Evolutionary conservation across 805 yeast species (phyloP).

Genomic region (Wickerhamiella musiphila): DNA sequence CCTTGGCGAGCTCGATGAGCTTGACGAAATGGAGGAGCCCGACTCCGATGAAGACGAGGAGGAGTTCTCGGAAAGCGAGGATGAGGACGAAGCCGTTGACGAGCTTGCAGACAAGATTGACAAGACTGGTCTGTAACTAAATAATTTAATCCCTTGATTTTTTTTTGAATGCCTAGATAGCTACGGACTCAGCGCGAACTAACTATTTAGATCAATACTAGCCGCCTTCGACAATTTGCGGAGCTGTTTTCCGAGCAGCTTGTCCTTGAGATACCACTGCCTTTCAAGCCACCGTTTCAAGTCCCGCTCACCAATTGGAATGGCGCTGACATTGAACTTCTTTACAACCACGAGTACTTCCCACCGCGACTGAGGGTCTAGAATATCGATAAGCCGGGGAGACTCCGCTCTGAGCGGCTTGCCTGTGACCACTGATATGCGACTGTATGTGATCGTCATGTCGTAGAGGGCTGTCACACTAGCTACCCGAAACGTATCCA

Average conservation of each 20-base stretch:
- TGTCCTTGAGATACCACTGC: conserved; percentile 58
- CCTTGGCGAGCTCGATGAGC: conserved; percentile 71
- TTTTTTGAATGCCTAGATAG: not conserved
- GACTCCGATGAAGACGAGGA: conserved; percentile 54
- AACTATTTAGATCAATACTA: not conserved
- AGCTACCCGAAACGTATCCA: conserved; percentile 14
- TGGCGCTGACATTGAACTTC: conserved; percentile 3
- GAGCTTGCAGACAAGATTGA: conserved; percentile 42
- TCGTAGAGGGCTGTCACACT: conserved; percentile 29
- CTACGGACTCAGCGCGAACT: not conserved
- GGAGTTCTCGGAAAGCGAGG: conserved; percentile 44
- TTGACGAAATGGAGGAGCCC: conserved; percentile 87
- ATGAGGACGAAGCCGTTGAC: conserved; percentile 36
- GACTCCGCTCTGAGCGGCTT: conserved; percentile 1
- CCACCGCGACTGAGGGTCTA: conserved; percentile 9
- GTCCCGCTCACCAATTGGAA: conserved; percentile 12
- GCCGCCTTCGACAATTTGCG: not conserved
- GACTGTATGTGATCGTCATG: conserved; percentile 32
- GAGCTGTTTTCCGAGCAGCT: conserved; percentile 20
- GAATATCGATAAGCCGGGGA: conserved; percentile 6
- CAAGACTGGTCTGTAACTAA: conserved; percentile 17
- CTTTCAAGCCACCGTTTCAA: conserved; percentile 54
- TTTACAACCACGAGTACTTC: conserved; percentile 9
- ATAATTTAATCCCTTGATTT: not conserved
- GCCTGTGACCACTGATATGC: conserved; percentile 6